Evolutionary conservation across 805 yeast genomes (phyloP).

Genomic region (Grigorovia yakushimaensis): DNA sequence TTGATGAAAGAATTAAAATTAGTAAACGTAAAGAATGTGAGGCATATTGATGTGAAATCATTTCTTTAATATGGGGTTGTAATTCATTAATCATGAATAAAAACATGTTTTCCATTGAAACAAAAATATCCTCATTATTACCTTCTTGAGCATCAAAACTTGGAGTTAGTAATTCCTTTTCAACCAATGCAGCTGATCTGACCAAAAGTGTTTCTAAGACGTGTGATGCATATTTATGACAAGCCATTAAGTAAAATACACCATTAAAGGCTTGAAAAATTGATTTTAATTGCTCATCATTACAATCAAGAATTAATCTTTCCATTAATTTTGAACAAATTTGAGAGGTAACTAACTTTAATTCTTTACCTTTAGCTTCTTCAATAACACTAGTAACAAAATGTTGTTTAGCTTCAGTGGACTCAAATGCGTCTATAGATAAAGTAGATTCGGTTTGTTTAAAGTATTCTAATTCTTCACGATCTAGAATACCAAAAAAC

Average conservation of each 20-base stretch:
- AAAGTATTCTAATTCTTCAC: slow-evolving; percentile 81
- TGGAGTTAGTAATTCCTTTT: slow-evolving; percentile 53
- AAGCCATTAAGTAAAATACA: slow-evolving; percentile 66
- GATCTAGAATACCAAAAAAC: slow-evolving; percentile 81
- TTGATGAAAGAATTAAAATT: slow-evolving; percentile 65
- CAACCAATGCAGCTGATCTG: slow-evolving; percentile 63
- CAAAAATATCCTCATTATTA: slow-evolving; percentile 32
- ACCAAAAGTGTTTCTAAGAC: slow-evolving; percentile 80
- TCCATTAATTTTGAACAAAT: slow-evolving; percentile 91
- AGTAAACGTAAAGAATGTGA: slow-evolving; percentile 77
- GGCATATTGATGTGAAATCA: slow-evolving; percentile 72
- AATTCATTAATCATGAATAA: slow-evolving; percentile 57
- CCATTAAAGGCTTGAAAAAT: slow-evolving; percentile 60
- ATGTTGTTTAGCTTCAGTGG: slow-evolving; percentile 59
- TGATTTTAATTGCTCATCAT: slow-evolving; percentile 52
- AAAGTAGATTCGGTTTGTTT: slow-evolving; percentile 85
- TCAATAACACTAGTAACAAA: slow-evolving; percentile 72
- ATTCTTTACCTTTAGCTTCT: slow-evolving; percentile 81
- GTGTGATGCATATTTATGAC: slow-evolving; percentile 89
- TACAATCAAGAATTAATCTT: slow-evolving; percentile 61
- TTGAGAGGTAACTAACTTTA: slow-evolving; percentile 87
- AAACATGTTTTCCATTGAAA: slow-evolving; percentile 58
- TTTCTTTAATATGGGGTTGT: slow-evolving; percentile 44
- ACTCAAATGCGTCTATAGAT: slow-evolving; percentile 67
- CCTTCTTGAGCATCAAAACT: slow-evolving; percentile 27